Conservation (phyloP, 805 yeast species). For the Saccharomycodes ludwigii region DNA sequence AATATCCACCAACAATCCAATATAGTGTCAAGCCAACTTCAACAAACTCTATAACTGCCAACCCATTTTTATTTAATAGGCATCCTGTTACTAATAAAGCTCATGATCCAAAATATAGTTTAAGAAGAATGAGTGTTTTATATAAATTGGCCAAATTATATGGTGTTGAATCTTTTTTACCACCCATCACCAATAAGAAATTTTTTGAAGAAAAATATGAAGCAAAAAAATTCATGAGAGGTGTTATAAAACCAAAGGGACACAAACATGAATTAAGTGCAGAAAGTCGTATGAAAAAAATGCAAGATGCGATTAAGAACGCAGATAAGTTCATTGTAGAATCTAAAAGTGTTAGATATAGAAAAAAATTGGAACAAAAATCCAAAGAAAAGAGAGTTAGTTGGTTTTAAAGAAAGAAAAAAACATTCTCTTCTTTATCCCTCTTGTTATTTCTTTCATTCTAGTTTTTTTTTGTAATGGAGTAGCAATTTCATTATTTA, state of each 20-base stretch:
- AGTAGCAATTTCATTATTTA: too few species aligned
- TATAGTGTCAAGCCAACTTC: constrained; percentile 56
- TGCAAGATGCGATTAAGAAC: constrained; percentile 51
- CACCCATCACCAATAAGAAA: constrained; percentile 33
- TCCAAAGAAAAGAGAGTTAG: constrained; percentile 20
- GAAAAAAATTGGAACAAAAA: constrained; percentile 32
- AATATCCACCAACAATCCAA: constrained; percentile 65
- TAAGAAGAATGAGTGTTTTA: constrained; percentile 71
- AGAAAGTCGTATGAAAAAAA: constrained; percentile 44
- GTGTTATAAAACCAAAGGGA: constrained; percentile 69
- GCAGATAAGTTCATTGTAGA: constrained; percentile 56
- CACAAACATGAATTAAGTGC: constrained; percentile 65
- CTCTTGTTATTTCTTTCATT: too few species aligned
- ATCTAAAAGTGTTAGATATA: constrained; percentile 45
- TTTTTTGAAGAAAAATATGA: constrained; percentile 72
- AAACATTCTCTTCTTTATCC: too few species aligned
- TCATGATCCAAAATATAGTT: constrained; percentile 68
- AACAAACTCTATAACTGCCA: constrained; percentile 56
- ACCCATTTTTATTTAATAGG: constrained; percentile 78
- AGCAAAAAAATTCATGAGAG: constrained; percentile 58
- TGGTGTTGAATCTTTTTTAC: constrained; percentile 72
- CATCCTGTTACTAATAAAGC: constrained; percentile 70
- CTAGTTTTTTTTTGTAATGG: too few species aligned
- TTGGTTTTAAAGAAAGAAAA: constrained; percentile 23
- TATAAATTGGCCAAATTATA: constrained; percentile 71